phyloP scores from a whole-genome alignment of 1,284 basidiomycete genomes.

The Papiliotrema laurentii region DNA sequence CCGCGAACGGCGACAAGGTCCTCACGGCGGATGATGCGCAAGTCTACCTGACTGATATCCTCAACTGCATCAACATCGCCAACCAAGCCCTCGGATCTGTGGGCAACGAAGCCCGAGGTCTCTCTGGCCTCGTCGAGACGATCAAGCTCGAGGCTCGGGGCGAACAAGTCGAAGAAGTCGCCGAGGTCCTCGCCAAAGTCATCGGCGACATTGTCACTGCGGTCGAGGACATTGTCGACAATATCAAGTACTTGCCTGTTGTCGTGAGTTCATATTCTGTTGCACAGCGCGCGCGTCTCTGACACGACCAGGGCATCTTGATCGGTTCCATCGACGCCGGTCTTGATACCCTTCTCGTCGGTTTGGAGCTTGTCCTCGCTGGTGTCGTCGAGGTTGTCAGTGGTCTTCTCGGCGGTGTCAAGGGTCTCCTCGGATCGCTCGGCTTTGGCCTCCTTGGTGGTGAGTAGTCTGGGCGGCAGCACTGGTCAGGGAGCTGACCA shows the following conservation, averaged over 20 bases:
- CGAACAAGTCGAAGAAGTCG: slow-evolving; percentile 13
- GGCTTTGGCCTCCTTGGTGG: not conserved
- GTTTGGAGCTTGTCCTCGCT: slow-evolving; percentile 1
- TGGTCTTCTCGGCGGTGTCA: not conserved
- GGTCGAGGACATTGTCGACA: slow-evolving; percentile 12
- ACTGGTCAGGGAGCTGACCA: too few species aligned
- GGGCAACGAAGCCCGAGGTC: not conserved
- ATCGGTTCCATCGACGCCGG: not conserved
- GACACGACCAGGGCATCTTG: not conserved
- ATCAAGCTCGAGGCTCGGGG: not conserved
- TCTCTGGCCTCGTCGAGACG: not conserved
- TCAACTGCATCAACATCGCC: not conserved
- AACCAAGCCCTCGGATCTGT: not conserved
- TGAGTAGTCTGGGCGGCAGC: too few species aligned
- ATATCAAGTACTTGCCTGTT: slow-evolving; percentile 11
- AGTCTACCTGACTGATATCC: slow-evolving; percentile 1
- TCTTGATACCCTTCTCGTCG: not conserved
- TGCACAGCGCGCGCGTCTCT: not conserved
- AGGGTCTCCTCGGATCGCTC: not conserved
- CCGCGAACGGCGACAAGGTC: not conserved
- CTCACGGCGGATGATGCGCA: not conserved
- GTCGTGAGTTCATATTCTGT: too few species aligned
- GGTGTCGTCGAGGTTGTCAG: slow-evolving; percentile 1
- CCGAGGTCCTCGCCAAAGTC: slow-evolving; percentile 12
- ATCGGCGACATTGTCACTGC: slow-evolving; percentile 16